phyloP scores from a whole-genome alignment of 2,329 filamentous ascomycete species.

The Calycina marina region DNA sequence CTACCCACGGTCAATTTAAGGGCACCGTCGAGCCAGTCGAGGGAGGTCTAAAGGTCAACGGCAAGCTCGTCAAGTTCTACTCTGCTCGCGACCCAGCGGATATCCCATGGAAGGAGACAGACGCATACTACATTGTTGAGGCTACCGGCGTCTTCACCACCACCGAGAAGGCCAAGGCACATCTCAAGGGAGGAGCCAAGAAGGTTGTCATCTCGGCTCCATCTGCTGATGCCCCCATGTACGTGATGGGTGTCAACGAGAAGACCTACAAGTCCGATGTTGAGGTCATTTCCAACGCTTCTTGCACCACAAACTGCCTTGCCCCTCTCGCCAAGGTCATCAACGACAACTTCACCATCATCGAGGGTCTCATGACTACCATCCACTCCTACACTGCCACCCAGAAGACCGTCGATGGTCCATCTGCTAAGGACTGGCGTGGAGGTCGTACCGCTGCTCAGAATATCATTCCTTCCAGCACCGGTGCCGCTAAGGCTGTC shows the following conservation, averaged over 20 bases:
- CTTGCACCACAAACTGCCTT: slow-evolving; percentile 99
- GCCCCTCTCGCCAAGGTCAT: slow-evolving; percentile 98
- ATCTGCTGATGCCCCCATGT: slow-evolving; percentile 96
- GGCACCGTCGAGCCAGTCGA: slow-evolving; percentile 61
- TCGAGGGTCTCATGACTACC: slow-evolving; percentile 99
- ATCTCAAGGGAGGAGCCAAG: slow-evolving; percentile 95
- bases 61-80: slow-evolving; percentile 93
- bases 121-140: slow-evolving; percentile 90
- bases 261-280: slow-evolving; percentile 81
- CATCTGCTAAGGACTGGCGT: slow-evolving; percentile 97
- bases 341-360: slow-evolving; percentile 93
- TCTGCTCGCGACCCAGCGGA: slow-evolving; percentile 73
- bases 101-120: slow-evolving; percentile 83
- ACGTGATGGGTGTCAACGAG: slow-evolving; percentile 99
- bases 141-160: slow-evolving; percentile 99
- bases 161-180: slow-evolving; percentile 84
- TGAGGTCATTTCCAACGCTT: slow-evolving; percentile 95
- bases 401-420: slow-evolving; percentile 98
- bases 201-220: slow-evolving; percentile 91
- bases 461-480: slow-evolving; percentile 99
- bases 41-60: slow-evolving; percentile 70
- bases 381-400: slow-evolving; percentile 99
- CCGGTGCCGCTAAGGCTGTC: slow-evolving; percentile 98
- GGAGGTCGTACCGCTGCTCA: slow-evolving; percentile 96
- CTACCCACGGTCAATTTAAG: slow-evolving; percentile 93